Evolutionary conservation across 176 grass and related monocot genomes (phyloP), one percentile per base, ranked within the genome.

Genomic region (Cenchrus purpureus): DNA sequence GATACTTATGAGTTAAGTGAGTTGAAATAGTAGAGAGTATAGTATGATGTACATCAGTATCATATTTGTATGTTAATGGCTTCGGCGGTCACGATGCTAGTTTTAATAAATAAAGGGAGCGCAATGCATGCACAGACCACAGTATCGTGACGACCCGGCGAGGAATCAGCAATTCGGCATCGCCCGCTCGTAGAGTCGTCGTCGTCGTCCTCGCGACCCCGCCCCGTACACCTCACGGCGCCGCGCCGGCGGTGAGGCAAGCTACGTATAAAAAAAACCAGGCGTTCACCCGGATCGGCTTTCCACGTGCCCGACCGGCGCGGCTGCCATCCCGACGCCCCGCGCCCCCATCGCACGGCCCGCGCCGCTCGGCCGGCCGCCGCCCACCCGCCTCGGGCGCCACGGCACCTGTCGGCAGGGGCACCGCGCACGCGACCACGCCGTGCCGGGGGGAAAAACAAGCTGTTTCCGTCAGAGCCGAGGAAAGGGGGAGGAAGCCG

Each of bases 291-390:
- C 13, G 80, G 22, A 4, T 28, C 37, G 46, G 53, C 65, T 84
- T 88, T 90, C 93, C 91, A 88, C 76, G 84, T 86, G 79, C 71
- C 84, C 62, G 62, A 56, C 80, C 76, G 32, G 68, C 49, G 6
- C 42, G 48, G 6, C 58, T 59, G 80, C 76, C 32, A 84, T 58
- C 75, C 68, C 63, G 68, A 83, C 74, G 78, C 65, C 43, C 49
- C 8, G 25, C 25, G 25, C 16, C 69, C 5, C 73, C 53, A 88
- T 91, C 92, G 34, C 25, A 91, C 89, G 86, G 68, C 68, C 42
- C 74, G 43, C 64, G 63, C 37, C 5, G 32, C 71, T 71, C 58
- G 86, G 91, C 57, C 88, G 91, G 91, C 90, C 74, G 78, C 88
- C 90, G 79, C 54, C 84, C 65, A 8, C 13, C 4, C 1, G 1